These are phyloP conservation scores for Tricladium varicosporioides DNA, from an alignment of 2,329 filamentous ascomycete genomes.

Conservation along the genomic window DNA sequence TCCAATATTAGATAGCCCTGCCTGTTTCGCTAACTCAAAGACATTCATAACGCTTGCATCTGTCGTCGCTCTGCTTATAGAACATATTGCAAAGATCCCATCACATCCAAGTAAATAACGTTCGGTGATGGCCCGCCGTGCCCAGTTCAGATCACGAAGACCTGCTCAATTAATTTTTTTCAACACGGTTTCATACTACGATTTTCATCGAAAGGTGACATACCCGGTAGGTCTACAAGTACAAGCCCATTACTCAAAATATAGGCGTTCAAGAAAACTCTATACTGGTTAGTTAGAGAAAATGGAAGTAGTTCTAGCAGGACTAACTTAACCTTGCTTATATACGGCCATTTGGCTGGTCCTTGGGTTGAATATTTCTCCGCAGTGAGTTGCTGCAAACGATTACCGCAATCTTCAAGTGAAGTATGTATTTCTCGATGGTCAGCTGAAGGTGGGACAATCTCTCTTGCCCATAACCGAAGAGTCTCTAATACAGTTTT, in stretches of 20 bases:
- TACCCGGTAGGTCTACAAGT: slow-evolving; percentile 49
- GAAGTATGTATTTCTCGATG: not conserved
- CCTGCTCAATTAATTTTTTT: slow-evolving; percentile 33
- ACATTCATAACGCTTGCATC: slow-evolving; percentile 12
- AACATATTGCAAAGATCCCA: slow-evolving; percentile 46
- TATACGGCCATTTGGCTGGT: slow-evolving; percentile 43
- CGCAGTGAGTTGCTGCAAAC: slow-evolving; percentile 8
- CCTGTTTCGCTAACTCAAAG: slow-evolving; percentile 11
- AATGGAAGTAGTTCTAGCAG: not conserved
- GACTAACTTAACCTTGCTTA: slow-evolving; percentile 42
- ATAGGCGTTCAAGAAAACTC: slow-evolving; percentile 43
- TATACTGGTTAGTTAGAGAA: slow-evolving; percentile 26
- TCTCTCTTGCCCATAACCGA: slow-evolving; percentile 3
- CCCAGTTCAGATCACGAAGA: slow-evolving; percentile 46
- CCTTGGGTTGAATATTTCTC: slow-evolving; percentile 9
- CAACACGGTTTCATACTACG: not conserved
- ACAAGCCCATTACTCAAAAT: slow-evolving; percentile 48
- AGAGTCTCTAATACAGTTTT: slow-evolving; percentile 4
- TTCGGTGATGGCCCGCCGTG: slow-evolving; percentile 43
- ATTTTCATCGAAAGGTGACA: slow-evolving; percentile 2
- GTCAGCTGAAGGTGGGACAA: not conserved
- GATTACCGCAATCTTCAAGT: slow-evolving; percentile 6
- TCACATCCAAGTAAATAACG: slow-evolving; percentile 44
- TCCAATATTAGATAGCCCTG: slow-evolving; percentile 9
- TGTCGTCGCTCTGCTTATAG: slow-evolving; percentile 41